These are phyloP conservation scores for Mycena sanguinolenta DNA, from an alignment of 768 basidiomycete genomes.

Conservation along the genomic window DNA sequence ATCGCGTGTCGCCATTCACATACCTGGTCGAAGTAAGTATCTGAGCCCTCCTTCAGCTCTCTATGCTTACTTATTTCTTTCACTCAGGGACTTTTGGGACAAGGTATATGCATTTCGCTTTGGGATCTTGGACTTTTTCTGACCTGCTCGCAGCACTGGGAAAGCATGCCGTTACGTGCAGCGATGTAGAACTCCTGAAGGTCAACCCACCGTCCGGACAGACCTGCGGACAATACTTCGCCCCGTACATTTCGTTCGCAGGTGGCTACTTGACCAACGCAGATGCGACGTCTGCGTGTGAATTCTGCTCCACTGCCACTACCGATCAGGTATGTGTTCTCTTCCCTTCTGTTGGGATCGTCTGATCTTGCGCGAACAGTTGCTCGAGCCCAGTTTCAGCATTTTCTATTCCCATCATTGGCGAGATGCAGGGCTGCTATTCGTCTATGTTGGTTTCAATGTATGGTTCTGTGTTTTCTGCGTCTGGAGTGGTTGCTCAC, in stretches of 20 bases:
- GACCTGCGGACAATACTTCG: too few relatives aligned
- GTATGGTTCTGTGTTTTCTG: slow-evolving; percentile 47
- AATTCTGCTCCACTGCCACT: neutral
- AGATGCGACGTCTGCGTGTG: neutral
- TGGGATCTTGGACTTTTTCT: neutral
- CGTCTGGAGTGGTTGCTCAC: neutral
- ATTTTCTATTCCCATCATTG: neutral
- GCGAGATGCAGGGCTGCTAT: slow-evolving; percentile 42
- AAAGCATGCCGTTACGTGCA: too few relatives aligned
- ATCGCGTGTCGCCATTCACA: slow-evolving; percentile 57
- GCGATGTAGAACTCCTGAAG: too few relatives aligned
- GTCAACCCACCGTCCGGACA: too few relatives aligned
- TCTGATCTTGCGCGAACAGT: neutral
- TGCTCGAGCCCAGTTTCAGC: neutral
- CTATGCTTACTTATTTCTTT: neutral
- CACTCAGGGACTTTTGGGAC: too few relatives aligned
- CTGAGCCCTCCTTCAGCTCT: neutral
- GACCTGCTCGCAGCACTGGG: too few relatives aligned
- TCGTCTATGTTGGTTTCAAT: slow-evolving; percentile 62
- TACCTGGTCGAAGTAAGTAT: slow-evolving; percentile 52
- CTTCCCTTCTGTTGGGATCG: neutral
- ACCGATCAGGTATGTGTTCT: neutral
- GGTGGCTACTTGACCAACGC: too few relatives aligned
- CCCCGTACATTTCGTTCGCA: too few relatives aligned
- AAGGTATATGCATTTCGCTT: too few relatives aligned